Conservation (phyloP, 495 filamentous ascomycete genomes). For the Penicillium paradoxum region DNA sequence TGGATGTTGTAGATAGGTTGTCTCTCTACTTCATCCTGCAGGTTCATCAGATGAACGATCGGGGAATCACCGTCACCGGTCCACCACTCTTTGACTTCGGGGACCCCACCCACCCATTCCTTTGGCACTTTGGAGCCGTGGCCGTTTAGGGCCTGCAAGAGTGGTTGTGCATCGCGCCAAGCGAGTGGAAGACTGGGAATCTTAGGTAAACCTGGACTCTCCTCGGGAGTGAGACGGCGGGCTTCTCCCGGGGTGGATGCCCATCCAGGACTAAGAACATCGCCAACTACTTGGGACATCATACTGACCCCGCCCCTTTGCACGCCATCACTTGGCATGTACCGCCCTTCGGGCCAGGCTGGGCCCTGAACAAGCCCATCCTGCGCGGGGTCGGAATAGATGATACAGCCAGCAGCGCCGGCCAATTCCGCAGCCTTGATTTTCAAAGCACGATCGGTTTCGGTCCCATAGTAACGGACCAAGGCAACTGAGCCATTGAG, state of each 20-base stretch:
- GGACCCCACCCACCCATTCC: conserved; percentile 73
- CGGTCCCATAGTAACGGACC: conserved; percentile 72
- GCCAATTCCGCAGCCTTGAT: conserved; percentile 83
- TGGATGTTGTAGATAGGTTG: conserved; percentile 89
- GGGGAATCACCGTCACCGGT: conserved; percentile 74
- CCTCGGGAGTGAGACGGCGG: conserved; percentile 56
- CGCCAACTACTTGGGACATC: conserved; percentile 75
- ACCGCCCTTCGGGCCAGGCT: conserved; percentile 67
- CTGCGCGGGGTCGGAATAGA: conserved; percentile 84
- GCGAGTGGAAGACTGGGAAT: conserved; percentile 88
- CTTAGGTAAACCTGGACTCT: conserved; percentile 66
- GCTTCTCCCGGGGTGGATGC: conserved; percentile 66
- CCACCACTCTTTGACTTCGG: conserved; percentile 72
- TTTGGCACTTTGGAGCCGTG: conserved; percentile 64
- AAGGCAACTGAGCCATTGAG: conserved; percentile 77
- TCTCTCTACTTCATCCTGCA: conserved; percentile 76
- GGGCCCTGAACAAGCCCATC: conserved; percentile 69
- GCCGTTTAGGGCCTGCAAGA: conserved; percentile 73
- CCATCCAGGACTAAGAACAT: conserved; percentile 84
- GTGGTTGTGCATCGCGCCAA: conserved; percentile 78
- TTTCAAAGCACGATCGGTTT: conserved; percentile 69
- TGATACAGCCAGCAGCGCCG: conserved; percentile 80
- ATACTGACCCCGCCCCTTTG: conserved; percentile 80
- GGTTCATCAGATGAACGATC: conserved; percentile 75
- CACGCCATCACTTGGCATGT: conserved; percentile 72